Evolutionary conservation across 75 land plant species (phyloP), one percentile per base, ranked within the genome.

Genomic region (Pinus taeda): DNA sequence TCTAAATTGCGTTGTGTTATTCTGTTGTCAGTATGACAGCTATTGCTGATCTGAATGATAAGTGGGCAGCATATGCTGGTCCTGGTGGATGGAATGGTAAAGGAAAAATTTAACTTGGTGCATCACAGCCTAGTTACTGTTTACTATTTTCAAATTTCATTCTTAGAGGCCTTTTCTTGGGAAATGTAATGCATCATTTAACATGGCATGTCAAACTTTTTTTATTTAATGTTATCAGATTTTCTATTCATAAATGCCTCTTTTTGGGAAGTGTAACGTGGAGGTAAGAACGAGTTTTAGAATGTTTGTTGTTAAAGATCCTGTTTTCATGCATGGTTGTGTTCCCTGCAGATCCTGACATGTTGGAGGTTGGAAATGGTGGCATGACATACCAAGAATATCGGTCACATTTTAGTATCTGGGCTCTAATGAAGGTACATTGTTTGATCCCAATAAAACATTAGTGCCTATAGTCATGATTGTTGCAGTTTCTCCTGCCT

Each of bases 11-110:
- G 6, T 57, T 63, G 15, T 66, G 59, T 71, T 62, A 3, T 77
- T 72, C 76, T 72, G 65, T 69, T 42, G 24, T 71, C 65, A 90
- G 90, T 71, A 88, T 90, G 86, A 84, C 86, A 59, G 69, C 81
- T 57, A 75, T 80, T 75, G 98, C 88, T 73, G 98, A 93, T 81
- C 37, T 79, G 57, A 95, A 95, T 79, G 80, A 95, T 76, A 80
- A 85, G 67, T 95, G 98, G 98, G 98, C 91, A 78, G 65, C 85
- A 21, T 95, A 91, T 85, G 96, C 98, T n/a, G 93, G 90, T 11
- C 96, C 98, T 77, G 98, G 98, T 37, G 87, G 92, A 81, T 95
- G 98, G 98, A 95, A 95, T 90, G 98, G 97, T 94, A 82, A 62
- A 37, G 30, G 15, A 55, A 12, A 7, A 53, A 36, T 36, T 6